Evolutionary conservation across 352 stramenopile genomes (phyloP), one percentile per base, ranked within the genome.

Genomic region (Pythium brassicae): DNA sequence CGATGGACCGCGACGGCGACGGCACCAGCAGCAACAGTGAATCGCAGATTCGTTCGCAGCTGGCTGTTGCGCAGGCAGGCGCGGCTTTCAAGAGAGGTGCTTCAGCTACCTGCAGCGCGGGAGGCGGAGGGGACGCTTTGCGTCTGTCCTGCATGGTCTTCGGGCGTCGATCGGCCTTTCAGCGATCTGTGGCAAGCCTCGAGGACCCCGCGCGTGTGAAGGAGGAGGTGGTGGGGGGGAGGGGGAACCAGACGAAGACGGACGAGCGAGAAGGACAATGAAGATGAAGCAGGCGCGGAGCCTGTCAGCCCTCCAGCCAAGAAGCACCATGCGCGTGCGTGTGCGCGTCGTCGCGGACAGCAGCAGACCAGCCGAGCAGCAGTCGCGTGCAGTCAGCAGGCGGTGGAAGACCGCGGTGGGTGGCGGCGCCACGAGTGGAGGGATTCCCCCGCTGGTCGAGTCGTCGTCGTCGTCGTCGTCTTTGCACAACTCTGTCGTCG

Each of bases 111-210:
- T 45, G 50, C n/a, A 25, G 42, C 42, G 42, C 42, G 11, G 32
- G 40, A 56, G 29, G 39, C n/a, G 37, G 27, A 37, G 25, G 49
- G 40, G 9, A n/a, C 40, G 23, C 49, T 27, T 23, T 20, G 39
- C 39, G 52, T n/a, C n/a, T n/a, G n/a, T 57, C 26, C 26, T 57
- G 40, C 52, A 43, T 50, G 27, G 49, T 50, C 52, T 49, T 49
- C 47, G 49, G 52, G 52, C 47, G 52, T 46, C 44, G 37, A 32
- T 53, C 54, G 32, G 23, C 11, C 46, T 52, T 53, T 60, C 45
- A 52, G 44, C 44, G 45, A 39, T 57, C 47, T 57, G 52, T 57
- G n/a, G n/a, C 39, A 42, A 47, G 40, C 52, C 50, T 43, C 40
- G 20, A 27, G 40, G 8, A 34, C 19, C 42, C 42, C 42, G 42